phyloP scores from a whole-genome alignment of 2,329 filamentous ascomycete genomes.

The Monilinia fructicola region DNA sequence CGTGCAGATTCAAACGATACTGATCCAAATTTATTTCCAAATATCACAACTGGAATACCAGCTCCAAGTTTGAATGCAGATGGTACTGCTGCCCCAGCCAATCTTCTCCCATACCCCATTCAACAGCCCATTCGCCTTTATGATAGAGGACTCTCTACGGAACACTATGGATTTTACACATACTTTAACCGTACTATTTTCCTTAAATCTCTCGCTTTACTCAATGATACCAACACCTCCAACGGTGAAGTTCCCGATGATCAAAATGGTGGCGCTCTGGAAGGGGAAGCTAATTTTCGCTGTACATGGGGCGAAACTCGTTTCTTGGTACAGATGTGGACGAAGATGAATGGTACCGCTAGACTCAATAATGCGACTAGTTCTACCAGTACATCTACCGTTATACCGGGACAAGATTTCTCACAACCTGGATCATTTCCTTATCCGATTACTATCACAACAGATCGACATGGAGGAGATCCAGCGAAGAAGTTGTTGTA shows the following conservation, averaged over 20 bases:
- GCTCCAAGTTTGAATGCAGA: conserved; percentile 62
- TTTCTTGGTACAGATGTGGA: conserved; percentile 67
- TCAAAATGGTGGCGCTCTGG: conserved; percentile 53
- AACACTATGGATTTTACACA: conserved; percentile 92
- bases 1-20: conserved; percentile 28
- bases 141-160: conserved; percentile 74
- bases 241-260: conserved; percentile 50
- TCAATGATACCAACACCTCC: conserved; percentile 47
- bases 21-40: conserved; percentile 34
- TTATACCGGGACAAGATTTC: conserved; percentile 38
- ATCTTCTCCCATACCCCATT: conserved; percentile 66
- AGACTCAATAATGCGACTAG: conserved; percentile 43
- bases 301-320: conserved; percentile 61
- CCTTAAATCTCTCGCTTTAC: conserved; percentile 58
- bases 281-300: conserved; percentile 54
- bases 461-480: conserved; percentile 63
- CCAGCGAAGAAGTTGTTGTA: conserved; percentile 53
- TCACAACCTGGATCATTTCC: conserved; percentile 58
- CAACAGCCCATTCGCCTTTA: conserved; percentile 83
- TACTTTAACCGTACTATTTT: conserved; percentile 90
- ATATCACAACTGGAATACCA: conserved; percentile 59
- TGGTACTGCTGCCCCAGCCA: conserved; percentile 70
- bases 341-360: conserved; percentile 49
- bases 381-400: conserved; percentile 17
- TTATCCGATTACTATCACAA: conserved; percentile 60